Evolutionary conservation across 2,329 filamentous ascomycete species (phyloP), one percentile per base, ranked within the genome.

Genomic region (Arthrocladium fulminans): DNA sequence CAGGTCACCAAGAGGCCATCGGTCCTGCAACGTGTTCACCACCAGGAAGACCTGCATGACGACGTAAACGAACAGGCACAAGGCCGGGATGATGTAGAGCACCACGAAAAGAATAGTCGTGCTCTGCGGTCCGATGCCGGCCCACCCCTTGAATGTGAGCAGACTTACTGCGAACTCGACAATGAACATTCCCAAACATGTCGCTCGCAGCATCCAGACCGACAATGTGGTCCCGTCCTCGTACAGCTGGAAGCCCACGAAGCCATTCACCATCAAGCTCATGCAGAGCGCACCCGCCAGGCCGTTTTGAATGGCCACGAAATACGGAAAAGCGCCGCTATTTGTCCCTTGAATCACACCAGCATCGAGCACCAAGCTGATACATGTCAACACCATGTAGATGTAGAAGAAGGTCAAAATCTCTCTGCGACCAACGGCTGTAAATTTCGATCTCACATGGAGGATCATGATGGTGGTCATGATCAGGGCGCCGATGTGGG

Each of bases 401-500:
- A 94, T 76, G 73, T 97, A 97, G 75, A 98, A 98, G 75, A 98
- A 97, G 42, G 84, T 86, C 44, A 87, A 85, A 61, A 83, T 83
- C 60, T 83, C 80, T 66, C 81, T 83, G 57, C 80, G 77, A 53
- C 80, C 79, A 59, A 98, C 92, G 61, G 92, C 92, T 19, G 92
- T 98, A 67, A 98, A 98, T 71, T 98, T 98, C 60, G 87, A 90
- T 60, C 92, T 80, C 54, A 98, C 86, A 67, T 98, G 92, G 55
- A 98, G 75, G 53, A 98, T 88, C 92, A 98, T 98, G 61, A 95
- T 84, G 7, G 90, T 85, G 3, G 88, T 94, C 90, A 98, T 96
- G 59, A 82, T 73, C 51, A 98, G 73, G 12, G 90, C 87, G 49
- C 85, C 72, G 57, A 98, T 97, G 68, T 98, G 92, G 71, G 92